Evolutionary conservation across 1,284 basidiomycete species (phyloP), one percentile per base, ranked within the genome.

Genomic region (Ustilago esculenta): DNA sequence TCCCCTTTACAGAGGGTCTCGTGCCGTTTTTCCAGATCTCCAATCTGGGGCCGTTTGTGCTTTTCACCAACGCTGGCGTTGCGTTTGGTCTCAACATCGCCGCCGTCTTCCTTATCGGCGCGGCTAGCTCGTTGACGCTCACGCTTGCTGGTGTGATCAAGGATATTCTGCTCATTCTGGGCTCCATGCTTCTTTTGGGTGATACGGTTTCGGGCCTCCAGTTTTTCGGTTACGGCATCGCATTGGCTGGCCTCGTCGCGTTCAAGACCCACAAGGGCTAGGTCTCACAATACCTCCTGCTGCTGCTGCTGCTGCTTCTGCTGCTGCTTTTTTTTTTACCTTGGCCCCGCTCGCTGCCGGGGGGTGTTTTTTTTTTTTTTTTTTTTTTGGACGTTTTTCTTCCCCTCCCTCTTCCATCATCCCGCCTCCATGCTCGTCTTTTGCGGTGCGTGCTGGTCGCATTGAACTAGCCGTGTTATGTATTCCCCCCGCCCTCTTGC

Each of bases 11-110:
- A 1, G 94, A 97, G 83, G 94, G 94, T 8, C 84, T 94, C 20
- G 90, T 87, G 53, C 94, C 94, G 0, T 92, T 97, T 85, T 89
- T 88, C 79, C 87, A 88, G 59, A 84, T 93, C 36, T 80, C 85
- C 71, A 85, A 86, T 40, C 83, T 96, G 44, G 92, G 93, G 11
- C 87, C 90, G n/a, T 81, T 88, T 12, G 85, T 95, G 45, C 86
- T 97, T 23, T 37, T 94, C 68, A 87, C 88, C 75, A 98, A 98
- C 82, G 95, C 94, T 0, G 83, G 85, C 48, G 87, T 94, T 25
- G 95, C 95, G 1, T 96, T 98, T 84, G 85, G 91, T 42, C 87
- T 98, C 56, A 98, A 98, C 83, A 86, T 95, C 44, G 91, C 94
- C 0, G 93, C 94, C 8, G 94, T 98, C 23, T 98, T 95, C 86